Percentiles rank a stretch among this genome's conserved stretches.
phyloP scores from a whole-genome alignment of 371 early-diverging fungal genomes.

The Phascolomyces articulosus region DNA sequence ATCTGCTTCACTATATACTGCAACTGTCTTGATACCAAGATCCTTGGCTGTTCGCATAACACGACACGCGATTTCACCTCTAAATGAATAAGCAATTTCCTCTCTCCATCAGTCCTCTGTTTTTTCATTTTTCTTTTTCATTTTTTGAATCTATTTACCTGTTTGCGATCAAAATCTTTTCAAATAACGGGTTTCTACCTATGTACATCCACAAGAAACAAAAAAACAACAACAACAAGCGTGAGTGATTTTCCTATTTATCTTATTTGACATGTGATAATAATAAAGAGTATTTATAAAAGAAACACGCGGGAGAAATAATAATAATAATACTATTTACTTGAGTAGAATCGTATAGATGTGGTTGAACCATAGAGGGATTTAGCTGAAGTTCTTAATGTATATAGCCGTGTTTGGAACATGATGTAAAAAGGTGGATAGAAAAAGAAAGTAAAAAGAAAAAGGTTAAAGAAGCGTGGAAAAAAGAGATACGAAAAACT shows the following conservation, averaged over 20 bases:
- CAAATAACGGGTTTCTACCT: constrained; percentile 76
- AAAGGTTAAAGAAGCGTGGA: background rate
- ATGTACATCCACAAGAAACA: constrained; percentile 3
- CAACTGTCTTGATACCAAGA: constrained; percentile 94
- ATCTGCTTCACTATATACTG: constrained; percentile 95
- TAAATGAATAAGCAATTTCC: constrained; percentile 15
- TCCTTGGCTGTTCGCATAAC: constrained; percentile 86
- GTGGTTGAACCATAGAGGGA: background rate
- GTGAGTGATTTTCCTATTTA: too few relatives aligned
- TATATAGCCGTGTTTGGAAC: constrained; percentile 6
- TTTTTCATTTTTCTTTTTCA: background rate
- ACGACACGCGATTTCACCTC: constrained; percentile 91
- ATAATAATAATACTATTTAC: background rate
- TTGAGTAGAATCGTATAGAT: background rate
- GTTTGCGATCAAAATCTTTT: constrained; percentile 89
- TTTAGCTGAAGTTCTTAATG: background rate
- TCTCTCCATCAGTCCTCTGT: background rate
- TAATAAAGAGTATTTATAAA: background rate
- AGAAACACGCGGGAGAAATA: background rate
- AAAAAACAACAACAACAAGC: background rate
- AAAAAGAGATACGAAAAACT: background rate
- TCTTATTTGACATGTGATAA: background rate
- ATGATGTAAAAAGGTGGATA: background rate
- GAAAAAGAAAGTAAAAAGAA: background rate
- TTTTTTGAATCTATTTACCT: constrained; percentile 42